Base-by-base conservation (phyloP, 371 early-diverging fungal genomes). In the Mortierella sp. region DNA sequence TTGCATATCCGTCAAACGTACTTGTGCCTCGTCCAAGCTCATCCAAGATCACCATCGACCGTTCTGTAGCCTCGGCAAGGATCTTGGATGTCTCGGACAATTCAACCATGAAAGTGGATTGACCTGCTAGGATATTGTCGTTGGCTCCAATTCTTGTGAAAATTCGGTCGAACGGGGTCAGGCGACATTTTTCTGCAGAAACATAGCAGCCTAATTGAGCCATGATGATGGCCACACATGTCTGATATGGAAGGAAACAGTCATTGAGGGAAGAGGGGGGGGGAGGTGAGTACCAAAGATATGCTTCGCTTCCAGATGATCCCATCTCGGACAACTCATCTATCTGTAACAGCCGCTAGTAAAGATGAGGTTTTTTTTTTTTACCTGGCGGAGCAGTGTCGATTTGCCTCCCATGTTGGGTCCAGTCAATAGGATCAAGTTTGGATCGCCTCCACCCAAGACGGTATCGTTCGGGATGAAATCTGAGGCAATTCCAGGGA, bases 61-160 rank as follows among this genome's bases (percentile, higher is more conserved):
- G 88, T 1, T 89, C 89, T 1, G 99, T 99, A 0, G 99, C 97
- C 75, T 98, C 93, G 16, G 89, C 86, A 55, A 99, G 79, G 65
- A 99, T 99, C 67, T 92, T 94, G 55, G 96, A 88, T 0, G 99
- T 99, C 82, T 99, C 99, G 29, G 91, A 85, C 68, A 99, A 84
- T 80, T 99, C 99, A 0, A 98, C 96, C 98, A 99, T 98, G 84
- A 99, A 99, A 0, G 99, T 99, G n/a, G 98, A 98, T 72, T 99
- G 97, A 0, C 99, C 99, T 1, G 93, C 94, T 62, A 96, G 82
- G 67, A 99, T 93, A 72, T 96, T 96, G 87, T 99, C 99, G 82
- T 95, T 95, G 1, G 99, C 99, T 26, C 99, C 99, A 65, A 99
- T 95, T 37, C 97, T 89, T 1, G 99, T 99, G 73, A 96, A 97